Evolutionary conservation across 169 alveolate genomes (phyloP), one percentile per base, ranked within the genome.

Genomic region (Plasmodium reichenowi): DNA sequence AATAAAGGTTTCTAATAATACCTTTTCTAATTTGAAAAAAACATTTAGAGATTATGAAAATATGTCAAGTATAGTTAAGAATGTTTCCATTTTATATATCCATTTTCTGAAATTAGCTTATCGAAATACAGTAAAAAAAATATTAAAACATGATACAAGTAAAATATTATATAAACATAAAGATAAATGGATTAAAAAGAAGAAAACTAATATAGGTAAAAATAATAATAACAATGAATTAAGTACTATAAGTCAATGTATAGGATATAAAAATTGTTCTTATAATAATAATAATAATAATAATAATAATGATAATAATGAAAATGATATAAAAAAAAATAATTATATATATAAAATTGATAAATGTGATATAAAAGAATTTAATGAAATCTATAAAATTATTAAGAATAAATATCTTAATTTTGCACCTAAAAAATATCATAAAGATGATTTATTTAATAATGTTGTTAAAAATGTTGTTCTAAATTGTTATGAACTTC

Each of bases 331-430:
- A 7, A 38, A 62, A 13, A 26, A 26, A n/a, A 54, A 63, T n/a
- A 67, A 66, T 43, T 83, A 83, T 72, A 47, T 83, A 52, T 83
- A 83, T 68, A 83, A 68, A 56, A 50, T 83, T 45, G 85, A 83
- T 50, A 83, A 71, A 24, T 54, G 50, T 45, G 91, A 83, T 12
- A 70, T 67, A 5, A 83, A 83, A 83, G 22, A 15, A 8, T 83
- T 83, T 48, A 83, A 62, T 17, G 86, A 83, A 58, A 71, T 71
- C 22, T 83, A 83, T 58, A 50, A 83, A 68, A 68, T 83, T 83
- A 54, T 83, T 71, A 83, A 83, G 52, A 83, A 24, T 47, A 83
- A 83, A 72, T 83, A 83, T 83, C 85, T 83, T 17, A 83, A 83
- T 70, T 83, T 83, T 63, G 56, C 71, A 38, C 91, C 91, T 4